A percentile compares a stretch with the other conserved stretches of the same genome.
phyloP scores from a whole-genome alignment of 495 filamentous ascomycete genomes.

The Monascus purpureus region DNA sequence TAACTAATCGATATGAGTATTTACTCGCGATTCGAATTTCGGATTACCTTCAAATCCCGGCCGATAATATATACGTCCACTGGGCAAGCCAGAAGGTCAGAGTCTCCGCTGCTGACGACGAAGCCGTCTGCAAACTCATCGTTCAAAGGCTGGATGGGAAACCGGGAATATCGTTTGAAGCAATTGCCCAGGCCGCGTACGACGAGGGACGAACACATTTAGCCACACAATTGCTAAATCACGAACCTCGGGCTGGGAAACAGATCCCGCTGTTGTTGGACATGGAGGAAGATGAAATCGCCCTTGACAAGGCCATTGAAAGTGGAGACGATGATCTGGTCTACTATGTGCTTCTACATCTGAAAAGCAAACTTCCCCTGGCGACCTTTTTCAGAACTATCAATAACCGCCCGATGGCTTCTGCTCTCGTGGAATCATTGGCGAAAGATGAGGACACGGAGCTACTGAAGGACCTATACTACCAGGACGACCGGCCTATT shows the following conservation, averaged over 20 bases:
- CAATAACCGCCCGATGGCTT: constrained; percentile 73
- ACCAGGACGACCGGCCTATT: constrained; percentile 86
- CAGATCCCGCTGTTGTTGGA: constrained; percentile 88
- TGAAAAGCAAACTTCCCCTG: constrained; percentile 83
- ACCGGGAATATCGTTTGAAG: constrained; percentile 84
- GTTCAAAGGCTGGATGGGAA: constrained; percentile 78
- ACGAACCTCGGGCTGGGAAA: constrained; percentile 83
- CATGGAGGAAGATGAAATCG: constrained; percentile 93
- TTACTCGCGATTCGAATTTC: constrained; percentile 82
- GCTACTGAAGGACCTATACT: constrained; percentile 88
- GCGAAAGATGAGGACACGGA: constrained; percentile 65
- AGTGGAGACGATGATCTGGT: constrained; percentile 90
- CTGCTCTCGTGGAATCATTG: constrained; percentile 75
- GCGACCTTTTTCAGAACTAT: constrained; percentile 88
- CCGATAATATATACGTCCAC: constrained; percentile 83
- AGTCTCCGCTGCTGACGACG: constrained; percentile 70
- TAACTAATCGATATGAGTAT: constrained; percentile 84
- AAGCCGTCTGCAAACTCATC: constrained; percentile 72
- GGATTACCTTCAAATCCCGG: constrained; percentile 72
- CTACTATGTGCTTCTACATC: constrained; percentile 72
- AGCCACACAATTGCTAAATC: constrained; percentile 80
- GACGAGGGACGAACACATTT: constrained; percentile 81
- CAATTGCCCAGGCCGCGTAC: constrained; percentile 87
- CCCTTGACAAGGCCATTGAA: constrained; percentile 92
- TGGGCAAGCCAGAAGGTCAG: constrained; percentile 95